These are phyloP conservation scores for Penicillium riverlandense DNA, from an alignment of 495 filamentous ascomycete genomes.

Conservation along the genomic window DNA sequence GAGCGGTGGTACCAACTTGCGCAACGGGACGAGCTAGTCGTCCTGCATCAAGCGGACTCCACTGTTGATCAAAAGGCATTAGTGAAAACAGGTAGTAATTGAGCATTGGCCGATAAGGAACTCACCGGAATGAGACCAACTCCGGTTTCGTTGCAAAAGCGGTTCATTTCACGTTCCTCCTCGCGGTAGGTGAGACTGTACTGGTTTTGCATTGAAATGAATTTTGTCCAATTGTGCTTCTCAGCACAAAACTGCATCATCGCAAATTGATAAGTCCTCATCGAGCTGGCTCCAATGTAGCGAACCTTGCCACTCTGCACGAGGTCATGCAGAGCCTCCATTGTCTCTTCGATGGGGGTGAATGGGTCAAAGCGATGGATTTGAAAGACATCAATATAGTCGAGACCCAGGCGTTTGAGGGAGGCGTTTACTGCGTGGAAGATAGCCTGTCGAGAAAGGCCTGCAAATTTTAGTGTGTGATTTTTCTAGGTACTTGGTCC, in stretches of 20 bases:
- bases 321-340: constrained; percentile 64
- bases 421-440: constrained; percentile 59
- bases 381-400: constrained; percentile 63
- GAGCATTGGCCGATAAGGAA: background rate
- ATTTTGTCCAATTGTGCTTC: constrained; percentile 59
- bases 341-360: constrained; percentile 60
- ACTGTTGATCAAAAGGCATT: background rate
- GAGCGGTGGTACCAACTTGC: constrained; percentile 13
- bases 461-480: constrained; percentile 2
- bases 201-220: constrained; percentile 62
- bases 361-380: constrained; percentile 59
- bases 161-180: constrained; percentile 34
- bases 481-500: background rate
- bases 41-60: constrained; percentile 42
- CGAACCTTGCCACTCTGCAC: constrained; percentile 56
- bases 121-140: constrained; percentile 12
- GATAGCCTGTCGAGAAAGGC: constrained; percentile 53
- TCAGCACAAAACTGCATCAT: constrained; percentile 36
- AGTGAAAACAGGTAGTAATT: background rate
- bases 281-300: constrained; percentile 54
- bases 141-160: constrained; percentile 8
- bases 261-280: constrained; percentile 33
- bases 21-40: constrained; percentile 31
- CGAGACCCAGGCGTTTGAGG: constrained; percentile 50
- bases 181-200: constrained; percentile 61